These are phyloP conservation scores for Solanum chiquidenum DNA, from an alignment of 257 asterid species.

Conservation along the genomic window DNA sequence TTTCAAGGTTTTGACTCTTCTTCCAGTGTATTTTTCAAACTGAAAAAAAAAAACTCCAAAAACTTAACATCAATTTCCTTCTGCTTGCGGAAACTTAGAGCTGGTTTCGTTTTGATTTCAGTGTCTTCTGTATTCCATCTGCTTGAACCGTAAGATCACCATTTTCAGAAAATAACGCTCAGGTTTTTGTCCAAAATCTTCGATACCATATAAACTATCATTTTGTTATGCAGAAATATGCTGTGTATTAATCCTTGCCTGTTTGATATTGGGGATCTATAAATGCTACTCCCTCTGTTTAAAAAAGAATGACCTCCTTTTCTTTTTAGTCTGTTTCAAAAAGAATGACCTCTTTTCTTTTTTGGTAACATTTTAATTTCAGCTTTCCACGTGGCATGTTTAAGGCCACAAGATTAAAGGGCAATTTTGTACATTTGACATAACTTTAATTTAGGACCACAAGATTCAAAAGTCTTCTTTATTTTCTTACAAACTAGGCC, in stretches of 20 bases:
- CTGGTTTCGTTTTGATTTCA: neutral
- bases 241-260: neutral
- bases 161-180: neutral
- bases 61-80: neutral
- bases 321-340: too few species aligned
- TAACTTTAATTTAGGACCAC: too few species aligned
- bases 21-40: neutral
- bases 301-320: too few species aligned
- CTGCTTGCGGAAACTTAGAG: neutral
- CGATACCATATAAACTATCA: neutral
- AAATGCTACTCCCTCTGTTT: neutral
- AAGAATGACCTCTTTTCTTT: too few species aligned
- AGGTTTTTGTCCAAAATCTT: neutral
- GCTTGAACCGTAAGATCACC: neutral
- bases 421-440: too few species aligned
- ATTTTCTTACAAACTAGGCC: too few species aligned
- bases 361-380: too few species aligned
- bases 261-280: neutral
- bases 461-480: too few species aligned
- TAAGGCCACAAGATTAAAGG: too few species aligned
- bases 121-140: neutral
- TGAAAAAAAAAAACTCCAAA: neutral
- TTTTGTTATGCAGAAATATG: neutral
- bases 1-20: neutral
- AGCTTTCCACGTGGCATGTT: too few species aligned